Evolutionary conservation across 208 protist species (phyloP).

Genomic region (Plasmodiophora brassicae): DNA sequence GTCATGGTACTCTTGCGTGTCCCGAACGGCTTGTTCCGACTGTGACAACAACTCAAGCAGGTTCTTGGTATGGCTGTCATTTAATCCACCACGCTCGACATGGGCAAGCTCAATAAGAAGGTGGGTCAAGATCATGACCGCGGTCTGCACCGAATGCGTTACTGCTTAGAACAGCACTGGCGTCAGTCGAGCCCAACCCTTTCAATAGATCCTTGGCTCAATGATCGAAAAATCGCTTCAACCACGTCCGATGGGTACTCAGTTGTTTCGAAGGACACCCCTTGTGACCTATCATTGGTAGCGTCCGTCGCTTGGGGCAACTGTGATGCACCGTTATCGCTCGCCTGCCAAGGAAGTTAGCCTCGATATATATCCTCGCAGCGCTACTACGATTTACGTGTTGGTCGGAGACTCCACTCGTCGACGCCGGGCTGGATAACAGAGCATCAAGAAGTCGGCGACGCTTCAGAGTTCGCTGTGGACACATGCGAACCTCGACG

Average conservation of each 20-base stretch:
- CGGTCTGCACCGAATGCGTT: no score
- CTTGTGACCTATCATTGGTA: no score
- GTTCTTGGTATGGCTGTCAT: not conserved
- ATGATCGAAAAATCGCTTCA: not conserved
- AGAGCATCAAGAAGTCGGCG: not conserved
- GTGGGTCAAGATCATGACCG: not conserved
- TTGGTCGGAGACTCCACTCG: not conserved
- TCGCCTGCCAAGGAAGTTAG: not conserved
- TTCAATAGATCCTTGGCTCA: not conserved
- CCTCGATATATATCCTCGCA: not conserved
- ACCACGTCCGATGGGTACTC: not conserved
- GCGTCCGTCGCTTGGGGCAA: not conserved
- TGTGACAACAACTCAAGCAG: no score
- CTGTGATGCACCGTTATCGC: not conserved
- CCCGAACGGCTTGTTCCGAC: no score
- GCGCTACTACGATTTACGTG: not conserved
- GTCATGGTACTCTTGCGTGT: no score
- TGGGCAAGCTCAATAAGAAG: slow-evolving; percentile 26
- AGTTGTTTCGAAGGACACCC: no score
- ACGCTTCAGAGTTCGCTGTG: not conserved
- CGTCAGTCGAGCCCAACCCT: not conserved
- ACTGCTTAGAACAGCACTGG: not conserved
- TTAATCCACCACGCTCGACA: slow-evolving; percentile 19
- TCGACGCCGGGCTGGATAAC: not conserved
- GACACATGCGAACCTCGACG: not conserved